A percentile compares a stretch with the other conserved stretches of the same genome.
phyloP scores from a whole-genome alignment of 2,329 filamentous ascomycete genomes.

The Exserohilum turcica region DNA sequence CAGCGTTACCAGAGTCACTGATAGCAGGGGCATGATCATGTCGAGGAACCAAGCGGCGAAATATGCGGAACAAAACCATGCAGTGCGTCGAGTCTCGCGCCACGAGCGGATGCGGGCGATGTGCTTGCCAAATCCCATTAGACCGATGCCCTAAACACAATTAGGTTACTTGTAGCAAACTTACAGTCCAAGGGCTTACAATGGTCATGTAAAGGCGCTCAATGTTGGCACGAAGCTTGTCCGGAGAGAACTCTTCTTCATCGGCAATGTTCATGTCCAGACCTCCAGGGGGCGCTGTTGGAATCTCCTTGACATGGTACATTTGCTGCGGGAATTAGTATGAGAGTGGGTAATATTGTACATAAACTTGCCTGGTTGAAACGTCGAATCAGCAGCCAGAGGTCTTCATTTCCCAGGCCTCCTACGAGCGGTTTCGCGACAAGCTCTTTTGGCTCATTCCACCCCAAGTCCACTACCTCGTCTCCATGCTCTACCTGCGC shows the following conservation, averaged over 20 bases:
- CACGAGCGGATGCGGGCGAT: conserved; percentile 77
- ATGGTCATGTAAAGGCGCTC: conserved; percentile 85
- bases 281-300: conserved; percentile 64
- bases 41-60: conserved; percentile 73
- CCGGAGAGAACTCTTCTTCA: conserved; percentile 82
- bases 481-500: conserved; percentile 51
- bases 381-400: conserved; percentile 72
- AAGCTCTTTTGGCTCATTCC: conserved; percentile 65
- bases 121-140: conserved; percentile 73
- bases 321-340: conserved; percentile 58
- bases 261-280: conserved; percentile 81
- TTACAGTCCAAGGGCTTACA: conserved; percentile 30
- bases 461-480: conserved; percentile 71
- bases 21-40: conserved; percentile 67
- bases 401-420: conserved; percentile 71
- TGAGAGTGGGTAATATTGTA: background rate
- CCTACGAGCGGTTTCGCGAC: conserved; percentile 67
- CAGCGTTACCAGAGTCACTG: conserved; percentile 65
- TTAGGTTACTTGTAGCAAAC: conserved; percentile 9
- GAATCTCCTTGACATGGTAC: conserved; percentile 72
- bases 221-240: conserved; percentile 77
- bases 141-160: conserved; percentile 57
- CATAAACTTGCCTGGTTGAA: conserved; percentile 68
- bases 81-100: conserved; percentile 72
- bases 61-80: conserved; percentile 67